Conservation (phyloP, 2,329 filamentous ascomycete genomes). For the Colletotrichum sp. region DNA sequence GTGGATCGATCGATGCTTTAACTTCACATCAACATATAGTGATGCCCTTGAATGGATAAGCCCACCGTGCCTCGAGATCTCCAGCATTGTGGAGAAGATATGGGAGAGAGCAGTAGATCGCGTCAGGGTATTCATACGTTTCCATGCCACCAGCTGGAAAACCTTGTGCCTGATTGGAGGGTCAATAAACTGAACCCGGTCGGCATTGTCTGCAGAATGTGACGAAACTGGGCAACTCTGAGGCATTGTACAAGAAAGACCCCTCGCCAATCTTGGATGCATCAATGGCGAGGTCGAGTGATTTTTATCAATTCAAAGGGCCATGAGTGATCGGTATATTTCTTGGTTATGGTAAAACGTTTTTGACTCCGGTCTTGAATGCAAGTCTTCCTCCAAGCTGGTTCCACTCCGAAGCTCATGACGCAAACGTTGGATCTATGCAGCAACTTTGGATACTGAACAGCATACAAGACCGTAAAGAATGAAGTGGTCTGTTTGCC, state of each 20-base stretch:
- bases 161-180: accelerated
- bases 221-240: accelerated
- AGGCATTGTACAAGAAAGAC: accelerated
- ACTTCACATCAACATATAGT: neutral
- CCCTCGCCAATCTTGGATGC: neutral
- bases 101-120: neutral
- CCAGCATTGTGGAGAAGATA: neutral
- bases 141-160: neutral
- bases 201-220: neutral
- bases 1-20: neutral
- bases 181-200: accelerated
- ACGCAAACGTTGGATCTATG: too few species aligned
- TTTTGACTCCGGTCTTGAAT: accelerated
- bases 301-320: too few species aligned
- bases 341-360: accelerated
- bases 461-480: too few species aligned
- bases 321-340: accelerated
- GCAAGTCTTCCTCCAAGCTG: too few species aligned
- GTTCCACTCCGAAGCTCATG: too few species aligned
- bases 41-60: neutral
- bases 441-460: too few species aligned
- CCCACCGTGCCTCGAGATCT: neutral
- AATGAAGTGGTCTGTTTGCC: too few species aligned
- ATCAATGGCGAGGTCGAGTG: too few species aligned
- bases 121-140: neutral